phyloP scores from a whole-genome alignment of 306 rosid species.

The Styphnolobium japonicum region DNA sequence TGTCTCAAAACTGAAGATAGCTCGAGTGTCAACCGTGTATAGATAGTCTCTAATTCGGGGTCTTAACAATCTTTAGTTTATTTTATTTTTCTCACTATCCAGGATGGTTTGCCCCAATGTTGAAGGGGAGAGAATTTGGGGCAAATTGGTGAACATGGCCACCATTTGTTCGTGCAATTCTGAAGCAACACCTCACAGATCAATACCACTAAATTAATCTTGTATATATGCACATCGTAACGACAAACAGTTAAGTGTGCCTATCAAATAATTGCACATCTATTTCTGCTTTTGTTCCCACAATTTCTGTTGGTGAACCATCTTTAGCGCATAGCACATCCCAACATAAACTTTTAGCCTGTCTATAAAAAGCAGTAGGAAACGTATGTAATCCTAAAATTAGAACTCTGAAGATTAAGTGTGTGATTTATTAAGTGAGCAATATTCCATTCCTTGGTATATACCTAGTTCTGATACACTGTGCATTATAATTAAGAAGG shows the following conservation, averaged over 20 bases:
- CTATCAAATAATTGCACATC: slow-evolving; percentile 49
- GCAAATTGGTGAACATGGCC: slow-evolving; percentile 25
- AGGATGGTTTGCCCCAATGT: slow-evolving; percentile 3
- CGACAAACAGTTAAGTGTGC: slow-evolving; percentile 37
- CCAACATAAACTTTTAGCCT: slow-evolving; percentile 44
- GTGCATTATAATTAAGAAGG: background rate
- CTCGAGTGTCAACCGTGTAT: slow-evolving; percentile 14
- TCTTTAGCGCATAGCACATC: slow-evolving; percentile 17
- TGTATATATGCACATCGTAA: slow-evolving; percentile 12
- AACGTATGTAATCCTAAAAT: background rate
- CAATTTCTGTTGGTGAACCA: slow-evolving; percentile 20
- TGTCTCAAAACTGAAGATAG: slow-evolving; percentile 10
- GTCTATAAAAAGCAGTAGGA: slow-evolving; percentile 24
- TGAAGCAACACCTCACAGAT: slow-evolving; percentile 32
- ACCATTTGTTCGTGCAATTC: slow-evolving; percentile 31
- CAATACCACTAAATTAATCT: slow-evolving; percentile 21
- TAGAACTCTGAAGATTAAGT: background rate
- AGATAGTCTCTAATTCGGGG: background rate
- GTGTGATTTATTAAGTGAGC: background rate
- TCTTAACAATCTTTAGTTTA: slow-evolving; percentile 4
- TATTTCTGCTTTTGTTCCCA: slow-evolving; percentile 30
- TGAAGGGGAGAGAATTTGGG: background rate
- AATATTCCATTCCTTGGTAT: background rate
- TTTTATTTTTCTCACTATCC: background rate
- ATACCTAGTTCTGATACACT: background rate